These are phyloP conservation scores for Clavispora asparagi DNA, from an alignment of 805 yeast genomes.

Conservation along the genomic window DNA sequence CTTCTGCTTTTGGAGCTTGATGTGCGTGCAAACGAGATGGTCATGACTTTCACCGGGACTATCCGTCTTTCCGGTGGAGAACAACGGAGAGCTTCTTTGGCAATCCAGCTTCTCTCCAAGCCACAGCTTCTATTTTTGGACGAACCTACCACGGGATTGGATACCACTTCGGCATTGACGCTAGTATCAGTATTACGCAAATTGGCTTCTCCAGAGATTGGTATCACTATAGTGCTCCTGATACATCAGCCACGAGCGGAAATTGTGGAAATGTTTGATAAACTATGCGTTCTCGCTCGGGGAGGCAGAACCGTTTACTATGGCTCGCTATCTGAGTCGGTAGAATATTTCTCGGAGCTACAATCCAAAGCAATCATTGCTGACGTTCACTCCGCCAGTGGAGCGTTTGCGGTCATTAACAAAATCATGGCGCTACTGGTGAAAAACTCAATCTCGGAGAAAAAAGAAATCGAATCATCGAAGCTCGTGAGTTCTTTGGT, in stretches of 20 bases:
- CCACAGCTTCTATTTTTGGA: constrained; percentile 76
- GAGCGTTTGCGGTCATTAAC: constrained; percentile 7
- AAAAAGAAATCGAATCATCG: constrained; percentile 9
- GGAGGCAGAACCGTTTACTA: constrained; percentile 48
- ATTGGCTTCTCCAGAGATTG: constrained; percentile 40
- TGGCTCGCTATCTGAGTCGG: constrained; percentile 42
- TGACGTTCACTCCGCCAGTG: constrained; percentile 6
- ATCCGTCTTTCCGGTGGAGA: constrained; percentile 82
- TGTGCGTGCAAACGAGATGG: constrained; percentile 55
- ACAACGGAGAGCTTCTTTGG: constrained; percentile 70
- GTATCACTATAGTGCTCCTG: constrained; percentile 69
- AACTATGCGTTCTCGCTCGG: constrained; percentile 56
- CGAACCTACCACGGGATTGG: constrained; percentile 87
- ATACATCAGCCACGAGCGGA: constrained; percentile 85
- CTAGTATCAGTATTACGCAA: constrained; percentile 57
- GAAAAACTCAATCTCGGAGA: constrained; percentile 10
- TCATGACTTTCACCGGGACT: constrained; percentile 46
- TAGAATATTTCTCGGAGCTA: constrained; percentile 40
- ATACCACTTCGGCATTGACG: constrained; percentile 67
- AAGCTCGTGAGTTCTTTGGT: constrained; percentile 8
- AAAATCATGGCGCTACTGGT: constrained; percentile 16
- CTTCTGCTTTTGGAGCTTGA: constrained; percentile 60
- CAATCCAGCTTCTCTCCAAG: constrained; percentile 68
- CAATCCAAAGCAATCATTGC: constrained; percentile 7
- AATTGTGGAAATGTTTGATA: constrained; percentile 63